These are phyloP conservation scores for Claviceps sp. DNA, from an alignment of 2,329 filamentous ascomycete genomes.

Conservation along the genomic window DNA sequence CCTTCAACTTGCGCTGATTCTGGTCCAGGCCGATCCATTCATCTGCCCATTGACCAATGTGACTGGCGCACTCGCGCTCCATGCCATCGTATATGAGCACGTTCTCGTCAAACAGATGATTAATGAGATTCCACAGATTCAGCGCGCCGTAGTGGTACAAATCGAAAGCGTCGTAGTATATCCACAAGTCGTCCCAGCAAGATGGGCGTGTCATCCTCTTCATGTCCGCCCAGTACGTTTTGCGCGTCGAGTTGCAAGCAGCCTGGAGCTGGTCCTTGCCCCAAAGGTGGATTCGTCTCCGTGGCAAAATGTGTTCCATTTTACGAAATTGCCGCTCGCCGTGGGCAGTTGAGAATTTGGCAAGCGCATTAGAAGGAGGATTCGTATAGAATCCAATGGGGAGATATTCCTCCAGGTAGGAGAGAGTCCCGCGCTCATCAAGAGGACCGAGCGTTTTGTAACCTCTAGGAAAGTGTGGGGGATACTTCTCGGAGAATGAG, in stretches of 20 bases:
- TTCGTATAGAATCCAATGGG: constrained; percentile 24
- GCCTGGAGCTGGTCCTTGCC: constrained; percentile 24
- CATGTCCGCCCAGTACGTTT: constrained; percentile 22
- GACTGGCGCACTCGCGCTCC: constrained; percentile 11
- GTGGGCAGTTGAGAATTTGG: constrained; percentile 26
- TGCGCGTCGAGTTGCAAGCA: constrained; percentile 25
- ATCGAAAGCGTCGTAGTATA: constrained; percentile 34
- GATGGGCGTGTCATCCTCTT: constrained; percentile 17
- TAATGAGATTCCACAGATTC: constrained; percentile 35
- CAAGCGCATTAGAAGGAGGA: constrained; percentile 16
- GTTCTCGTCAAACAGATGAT: constrained; percentile 28
- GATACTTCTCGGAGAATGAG: constrained; percentile 20
- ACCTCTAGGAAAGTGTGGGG: constrained; percentile 20
- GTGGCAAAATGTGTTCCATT: constrained; percentile 15
- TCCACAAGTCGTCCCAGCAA: constrained; percentile 29
- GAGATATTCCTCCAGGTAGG: constrained; percentile 24
- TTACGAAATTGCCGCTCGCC: constrained; percentile 17
- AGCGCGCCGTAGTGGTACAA: constrained; percentile 32
- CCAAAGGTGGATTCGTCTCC: constrained; percentile 24
- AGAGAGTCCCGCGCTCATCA: constrained; percentile 12
- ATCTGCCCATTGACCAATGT: constrained; percentile 24
- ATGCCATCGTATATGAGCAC: constrained; percentile 17
- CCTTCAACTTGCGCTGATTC: constrained; percentile 19
- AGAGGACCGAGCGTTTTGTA: constrained; percentile 21
- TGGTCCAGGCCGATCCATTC: constrained; percentile 18